Evolutionary conservation across 208 protist genomes (phyloP), one percentile per base, ranked within the genome.

Genomic region (Acanthamoeba healyi): DNA sequence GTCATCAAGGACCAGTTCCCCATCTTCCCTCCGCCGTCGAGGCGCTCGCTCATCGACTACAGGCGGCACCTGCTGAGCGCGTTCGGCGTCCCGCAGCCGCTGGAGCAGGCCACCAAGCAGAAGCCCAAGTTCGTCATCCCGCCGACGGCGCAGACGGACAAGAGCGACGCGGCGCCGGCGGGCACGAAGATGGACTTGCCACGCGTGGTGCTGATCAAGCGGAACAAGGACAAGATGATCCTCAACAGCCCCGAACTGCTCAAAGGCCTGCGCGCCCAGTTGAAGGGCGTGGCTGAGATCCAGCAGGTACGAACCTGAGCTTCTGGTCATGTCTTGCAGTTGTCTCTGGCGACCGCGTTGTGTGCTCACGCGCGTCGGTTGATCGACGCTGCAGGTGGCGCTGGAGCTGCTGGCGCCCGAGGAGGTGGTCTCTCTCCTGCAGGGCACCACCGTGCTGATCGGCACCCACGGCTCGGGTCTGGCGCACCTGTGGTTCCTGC

Each of bases 401-500:
- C 0, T 56, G 44, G 74, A 84, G 19, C 36, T 34, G 42, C 74
- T 84, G n/a, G n/a, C 10, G 22, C 22, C 44, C n/a, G 32, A 34
- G 26, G 74, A 84, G 44, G 10, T 40, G 74, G 40, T 56, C 7
- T 15, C 4, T 7, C 74, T 84, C 40, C 6, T 84, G 74, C 74
- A 84, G 32, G 32, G 74, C 22, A 84, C 74, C 1, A 56, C 74
- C 1, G 74, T 84, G 42, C 29, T 84, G 10, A 36, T 84, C 4
- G 74, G 42, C 3, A 36, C 44, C 1, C 74, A 84, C 42, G 74
- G 74, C 9, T 56, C 36, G 38, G 74, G 44, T 6, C 44, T 84
- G 44, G 74, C 74, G 10, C 14, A 84, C 24, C 74, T 84, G 42
- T 84, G 74, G 74, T 84, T 56, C 74, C 74, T 84, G 7, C 74